These are phyloP conservation scores for Spathaspora sp. DNA, from an alignment of 1,139 yeast species.

Conservation along the genomic window DNA sequence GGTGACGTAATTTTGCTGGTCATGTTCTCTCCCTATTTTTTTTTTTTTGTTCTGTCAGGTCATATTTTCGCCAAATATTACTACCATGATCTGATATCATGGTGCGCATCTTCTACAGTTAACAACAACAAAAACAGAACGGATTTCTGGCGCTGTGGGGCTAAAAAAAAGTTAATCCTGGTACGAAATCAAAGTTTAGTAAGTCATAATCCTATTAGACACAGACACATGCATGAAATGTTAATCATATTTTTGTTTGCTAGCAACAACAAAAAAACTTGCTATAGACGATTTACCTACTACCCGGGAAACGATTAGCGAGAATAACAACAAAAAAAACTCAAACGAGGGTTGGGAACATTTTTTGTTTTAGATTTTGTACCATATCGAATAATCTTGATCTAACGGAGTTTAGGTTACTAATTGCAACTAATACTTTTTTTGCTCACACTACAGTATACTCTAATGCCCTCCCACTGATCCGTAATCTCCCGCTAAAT, in stretches of 20 bases:
- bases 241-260: background rate
- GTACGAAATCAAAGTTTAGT: no score
- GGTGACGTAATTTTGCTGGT: background rate
- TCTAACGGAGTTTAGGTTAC: background rate
- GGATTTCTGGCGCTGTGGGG: no score
- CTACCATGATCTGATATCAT: background rate
- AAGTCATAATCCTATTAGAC: no score
- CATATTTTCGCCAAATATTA: no score
- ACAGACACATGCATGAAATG: background rate
- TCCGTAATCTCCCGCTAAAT: background rate
- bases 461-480: background rate
- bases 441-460: background rate
- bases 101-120: no score
- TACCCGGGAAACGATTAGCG: slow-evolving; percentile 1
- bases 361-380: background rate
- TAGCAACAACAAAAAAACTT: background rate
- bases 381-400: background rate
- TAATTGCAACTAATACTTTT: background rate
- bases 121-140: no score
- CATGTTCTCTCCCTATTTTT: background rate
- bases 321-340: slow-evolving; percentile 1
- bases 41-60: no score
- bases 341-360: background rate
- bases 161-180: no score
- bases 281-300: no score